A percentile compares a stretch with the other conserved stretches of the same genome.
Evolutionary conservation across 108 stramenopile genomes (phyloP).

Genomic region (Ochromonas danica): DNA sequence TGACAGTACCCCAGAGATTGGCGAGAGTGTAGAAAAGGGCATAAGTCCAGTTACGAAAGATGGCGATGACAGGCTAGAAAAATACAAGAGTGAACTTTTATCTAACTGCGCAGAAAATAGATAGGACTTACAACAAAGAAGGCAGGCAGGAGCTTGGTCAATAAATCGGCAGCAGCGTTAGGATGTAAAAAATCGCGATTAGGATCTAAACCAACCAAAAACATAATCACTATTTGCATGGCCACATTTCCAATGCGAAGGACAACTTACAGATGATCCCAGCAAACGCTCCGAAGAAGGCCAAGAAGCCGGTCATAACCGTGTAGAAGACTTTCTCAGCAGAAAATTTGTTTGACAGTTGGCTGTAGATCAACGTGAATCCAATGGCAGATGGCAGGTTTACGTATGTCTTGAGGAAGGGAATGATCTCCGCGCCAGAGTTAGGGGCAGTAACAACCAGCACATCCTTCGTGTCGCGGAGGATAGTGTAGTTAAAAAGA

Average conservation of each 20-base stretch:
- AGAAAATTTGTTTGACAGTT: constrained; percentile 76
- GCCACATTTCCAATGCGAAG: not conserved
- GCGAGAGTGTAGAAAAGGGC: constrained; percentile 93
- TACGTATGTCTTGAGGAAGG: constrained; percentile 94
- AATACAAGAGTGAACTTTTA: constrained; percentile 71
- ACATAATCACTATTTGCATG: no score
- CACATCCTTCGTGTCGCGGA: constrained; percentile 88
- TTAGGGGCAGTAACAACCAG: constrained; percentile 63
- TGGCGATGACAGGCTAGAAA: constrained; percentile 43
- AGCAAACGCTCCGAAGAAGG: constrained; percentile 84
- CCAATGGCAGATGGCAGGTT: constrained; percentile 75
- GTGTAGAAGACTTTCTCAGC: constrained; percentile 83
- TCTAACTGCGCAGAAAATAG: no score
- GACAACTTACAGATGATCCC: constrained; percentile 60
- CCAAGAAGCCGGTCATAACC: constrained; percentile 76
- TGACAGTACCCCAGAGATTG: constrained; percentile 97
- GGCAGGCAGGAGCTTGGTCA: constrained; percentile 65
- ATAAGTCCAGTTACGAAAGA: constrained; percentile 84
- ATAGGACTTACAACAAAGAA: constrained; percentile 52
- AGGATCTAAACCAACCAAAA: constrained; percentile 55
- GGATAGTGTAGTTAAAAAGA: constrained; percentile 95
- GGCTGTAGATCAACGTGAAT: constrained; percentile 82
- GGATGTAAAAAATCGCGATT: constrained; percentile 75
- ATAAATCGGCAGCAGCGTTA: constrained; percentile 72
- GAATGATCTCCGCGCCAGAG: constrained; percentile 87